A percentile compares a stretch with the other conserved stretches of the same genome.
Conservation (phyloP, 257 asterid species). For the Echium plantagineum region DNA sequence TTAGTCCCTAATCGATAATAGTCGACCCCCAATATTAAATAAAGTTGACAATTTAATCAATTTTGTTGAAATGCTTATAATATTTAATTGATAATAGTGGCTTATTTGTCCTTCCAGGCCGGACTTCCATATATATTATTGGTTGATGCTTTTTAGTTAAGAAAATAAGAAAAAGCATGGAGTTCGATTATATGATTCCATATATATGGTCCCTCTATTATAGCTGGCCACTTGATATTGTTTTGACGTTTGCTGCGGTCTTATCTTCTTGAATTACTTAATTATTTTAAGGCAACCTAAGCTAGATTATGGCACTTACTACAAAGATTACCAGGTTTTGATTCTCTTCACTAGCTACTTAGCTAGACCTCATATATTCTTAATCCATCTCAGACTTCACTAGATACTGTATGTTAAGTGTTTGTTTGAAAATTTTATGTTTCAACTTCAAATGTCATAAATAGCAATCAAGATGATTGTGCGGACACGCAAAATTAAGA, state of each 20-base stretch:
- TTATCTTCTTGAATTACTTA: not conserved
- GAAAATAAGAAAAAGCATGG: not conserved
- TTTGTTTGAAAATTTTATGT: too few relatives aligned
- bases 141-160: not conserved
- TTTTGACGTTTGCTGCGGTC: constrained; percentile 46
- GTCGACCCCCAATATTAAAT: too few relatives aligned
- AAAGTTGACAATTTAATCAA: too few relatives aligned
- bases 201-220: constrained; percentile 38
- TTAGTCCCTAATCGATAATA: too few relatives aligned
- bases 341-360: not conserved
- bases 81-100: not conserved
- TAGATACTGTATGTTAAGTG: too few relatives aligned
- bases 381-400: not conserved
- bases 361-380: not conserved
- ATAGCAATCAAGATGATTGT: too few relatives aligned
- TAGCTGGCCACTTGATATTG: constrained; percentile 33
- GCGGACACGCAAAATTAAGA: too few relatives aligned
- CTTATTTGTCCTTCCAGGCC: not conserved
- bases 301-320: not conserved
- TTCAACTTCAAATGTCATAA: too few relatives aligned
- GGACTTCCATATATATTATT: constrained; percentile 3
- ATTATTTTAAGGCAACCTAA: not conserved
- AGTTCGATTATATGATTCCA: constrained; percentile 26
- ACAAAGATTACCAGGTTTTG: not conserved
- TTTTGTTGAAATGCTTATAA: not conserved